Evolutionary conservation across 164 flowering plant species (phyloP), one percentile per base, ranked within the genome.

Genomic region (Nelumbo lutea): DNA sequence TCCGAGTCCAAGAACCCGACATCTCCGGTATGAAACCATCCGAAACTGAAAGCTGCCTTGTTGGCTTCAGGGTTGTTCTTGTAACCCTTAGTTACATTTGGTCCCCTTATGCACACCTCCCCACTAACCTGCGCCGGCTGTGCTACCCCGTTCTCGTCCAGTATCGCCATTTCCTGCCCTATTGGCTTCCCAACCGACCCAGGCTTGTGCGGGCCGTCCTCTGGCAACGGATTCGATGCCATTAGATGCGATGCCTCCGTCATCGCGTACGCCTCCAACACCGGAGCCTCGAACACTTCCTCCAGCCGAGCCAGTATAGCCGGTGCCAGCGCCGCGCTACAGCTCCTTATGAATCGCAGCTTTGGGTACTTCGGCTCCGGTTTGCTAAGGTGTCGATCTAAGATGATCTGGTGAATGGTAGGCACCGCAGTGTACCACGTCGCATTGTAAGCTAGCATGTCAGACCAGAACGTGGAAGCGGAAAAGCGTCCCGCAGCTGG

Each of bases 401-500:
- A 3, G 6, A 57, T 27, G 9, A 57, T 51, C 13, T 4, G n/a
- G n/a, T 13, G 60, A 6, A 57, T 3, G 40, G 38, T n/a, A 15
- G 40, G 8, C 27, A 27, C 97, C 0, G 97, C 91, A 0, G 97
- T 95, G 87, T 95, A 95, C 96, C 97, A 95, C 66, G 97, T 90
- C 75, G 97, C 97, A 15, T 72, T 59, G 73, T 81, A 86, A 3
- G 68, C 56, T 0, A 64, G 62, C 97, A 95, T 88, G 76, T 95
- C 99, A 0, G 78, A 8, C 97, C 99, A 92, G 69, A 95, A 95
- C 1, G 93, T 82, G 0, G 97, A 80, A 1, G 97, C 99, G 2
- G 99, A 95, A 83, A 95, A 95, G 47, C 99, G 72, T 4, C 97
- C 99, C 0, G 94, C 84, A 2, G 96, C 82, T 0, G 99, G 97